Percentiles rank a stretch among this genome's conserved stretches.
phyloP scores from a whole-genome alignment of 345 rosid species.

The Turnera subulata region DNA sequence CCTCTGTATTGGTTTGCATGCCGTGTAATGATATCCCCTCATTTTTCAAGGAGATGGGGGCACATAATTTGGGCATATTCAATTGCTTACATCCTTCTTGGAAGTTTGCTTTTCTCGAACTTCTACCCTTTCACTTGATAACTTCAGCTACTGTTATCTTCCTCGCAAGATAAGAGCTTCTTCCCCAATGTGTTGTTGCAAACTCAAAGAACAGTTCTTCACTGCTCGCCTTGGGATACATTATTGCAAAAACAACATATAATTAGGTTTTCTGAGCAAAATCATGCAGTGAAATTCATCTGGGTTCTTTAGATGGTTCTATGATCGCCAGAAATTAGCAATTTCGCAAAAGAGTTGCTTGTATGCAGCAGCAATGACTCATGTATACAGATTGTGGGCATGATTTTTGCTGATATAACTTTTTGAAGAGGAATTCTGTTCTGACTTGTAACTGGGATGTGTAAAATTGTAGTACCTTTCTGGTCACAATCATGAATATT shows the following conservation, averaged over 20 bases:
- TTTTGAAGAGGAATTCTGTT: too few species aligned
- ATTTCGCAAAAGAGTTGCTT: too few species aligned
- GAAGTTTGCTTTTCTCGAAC: conserved; percentile 78
- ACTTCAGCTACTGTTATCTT: neutral
- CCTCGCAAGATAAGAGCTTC: neutral
- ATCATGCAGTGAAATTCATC: neutral
- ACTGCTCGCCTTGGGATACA: neutral
- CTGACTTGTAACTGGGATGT: too few species aligned
- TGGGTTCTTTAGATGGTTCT: too few species aligned
- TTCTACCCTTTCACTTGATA: conserved; percentile 85
- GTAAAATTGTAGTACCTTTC: too few species aligned
- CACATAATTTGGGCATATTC: conserved; percentile 66
- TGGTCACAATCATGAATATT: too few species aligned
- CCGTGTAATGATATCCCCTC: conserved; percentile 32
- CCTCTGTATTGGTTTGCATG: conserved; percentile 90
- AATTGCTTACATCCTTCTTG: conserved; percentile 73
- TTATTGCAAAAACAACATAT: too few species aligned
- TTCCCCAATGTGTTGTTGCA: neutral
- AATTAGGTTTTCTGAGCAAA: neutral
- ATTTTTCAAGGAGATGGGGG: conserved; percentile 43
- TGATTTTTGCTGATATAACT: too few species aligned
- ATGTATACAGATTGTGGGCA: too few species aligned
- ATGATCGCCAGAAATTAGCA: too few species aligned
- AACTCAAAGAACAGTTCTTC: too few species aligned
- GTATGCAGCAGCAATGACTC: too few species aligned